Percentiles rank a stretch among this genome's conserved stretches.
These are phyloP conservation scores for Debaryomyces fabryi DNA, from an alignment of 1,139 yeast species.

Conservation along the genomic window DNA sequence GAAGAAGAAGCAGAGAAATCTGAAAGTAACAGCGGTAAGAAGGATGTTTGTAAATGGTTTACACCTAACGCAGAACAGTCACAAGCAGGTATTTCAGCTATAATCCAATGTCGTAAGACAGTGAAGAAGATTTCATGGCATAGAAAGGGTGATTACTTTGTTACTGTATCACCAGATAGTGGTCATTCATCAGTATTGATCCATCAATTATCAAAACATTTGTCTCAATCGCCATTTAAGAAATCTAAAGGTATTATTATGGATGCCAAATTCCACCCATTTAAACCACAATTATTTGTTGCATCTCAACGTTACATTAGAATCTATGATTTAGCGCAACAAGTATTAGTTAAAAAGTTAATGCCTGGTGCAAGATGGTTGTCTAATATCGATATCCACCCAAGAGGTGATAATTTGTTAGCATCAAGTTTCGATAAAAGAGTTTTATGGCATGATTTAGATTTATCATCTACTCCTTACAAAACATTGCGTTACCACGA, in stretches of 20 bases:
- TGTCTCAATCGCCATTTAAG: slow-evolving; percentile 95
- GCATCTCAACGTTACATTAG: slow-evolving; percentile 92
- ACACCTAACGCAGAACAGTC: slow-evolving; percentile 72
- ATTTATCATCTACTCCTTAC: slow-evolving; percentile 85
- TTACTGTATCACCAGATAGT: slow-evolving; percentile 88
- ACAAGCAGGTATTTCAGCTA: slow-evolving; percentile 68
- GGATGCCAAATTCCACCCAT: slow-evolving; percentile 97
- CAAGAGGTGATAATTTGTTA: slow-evolving; percentile 91
- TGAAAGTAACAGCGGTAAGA: slow-evolving; percentile 41
- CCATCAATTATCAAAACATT: slow-evolving; percentile 92
- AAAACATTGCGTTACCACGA: slow-evolving; percentile 94
- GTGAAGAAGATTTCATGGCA: slow-evolving; percentile 93
- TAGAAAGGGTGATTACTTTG: slow-evolving; percentile 95
- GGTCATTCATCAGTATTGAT: slow-evolving; percentile 87
- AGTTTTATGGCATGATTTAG: slow-evolving; percentile 97
- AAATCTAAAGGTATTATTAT: slow-evolving; percentile 92
- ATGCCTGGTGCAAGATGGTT: slow-evolving; percentile 97
- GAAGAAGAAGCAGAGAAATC: slow-evolving; percentile 37
- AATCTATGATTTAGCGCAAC: slow-evolving; percentile 87
- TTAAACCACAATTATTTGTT: slow-evolving; percentile 90
- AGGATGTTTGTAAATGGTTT: slow-evolving; percentile 79
- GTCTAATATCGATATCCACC: slow-evolving; percentile 89
- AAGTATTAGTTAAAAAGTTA: slow-evolving; percentile 77
- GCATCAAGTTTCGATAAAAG: slow-evolving; percentile 95
- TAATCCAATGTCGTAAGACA: slow-evolving; percentile 68